Evolutionary conservation across 345 rosid species (phyloP).

Genomic region (Corymbia maculata): DNA sequence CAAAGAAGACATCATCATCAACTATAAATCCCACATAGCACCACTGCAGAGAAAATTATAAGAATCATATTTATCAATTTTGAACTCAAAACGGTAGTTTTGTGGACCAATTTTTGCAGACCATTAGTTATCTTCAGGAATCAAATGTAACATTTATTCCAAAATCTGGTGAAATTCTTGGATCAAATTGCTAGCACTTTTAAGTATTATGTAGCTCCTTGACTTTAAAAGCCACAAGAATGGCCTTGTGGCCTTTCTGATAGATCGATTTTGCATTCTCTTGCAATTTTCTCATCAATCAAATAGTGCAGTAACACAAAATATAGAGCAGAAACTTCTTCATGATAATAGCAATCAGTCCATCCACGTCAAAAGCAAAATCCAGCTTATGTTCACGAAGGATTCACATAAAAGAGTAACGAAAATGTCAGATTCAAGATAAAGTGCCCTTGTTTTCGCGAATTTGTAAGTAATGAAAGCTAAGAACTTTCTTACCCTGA

Average conservation of each 20-base stretch:
- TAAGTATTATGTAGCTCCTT: not conserved
- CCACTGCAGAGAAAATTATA: not conserved
- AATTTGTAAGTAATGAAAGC: not conserved
- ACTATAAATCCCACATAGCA: not conserved
- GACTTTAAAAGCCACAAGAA: not conserved
- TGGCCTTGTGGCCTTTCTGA: not conserved
- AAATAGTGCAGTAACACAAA: not conserved
- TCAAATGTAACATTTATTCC: not conserved
- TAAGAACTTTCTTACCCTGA: conserved; percentile 41
- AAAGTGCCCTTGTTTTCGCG: not conserved
- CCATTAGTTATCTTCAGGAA: not conserved
- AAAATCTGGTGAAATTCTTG: not conserved
- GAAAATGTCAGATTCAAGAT: not conserved
- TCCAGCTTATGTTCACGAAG: not conserved
- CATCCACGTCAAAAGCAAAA: not conserved
- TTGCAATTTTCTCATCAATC: not conserved
- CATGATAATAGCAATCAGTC: not conserved
- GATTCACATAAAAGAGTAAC: not conserved
- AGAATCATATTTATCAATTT: not conserved
- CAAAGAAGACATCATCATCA: not conserved
- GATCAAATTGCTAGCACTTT: not conserved
- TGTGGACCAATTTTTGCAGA: not conserved
- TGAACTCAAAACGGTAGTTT: not conserved
- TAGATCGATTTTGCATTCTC: not conserved
- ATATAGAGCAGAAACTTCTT: not conserved